phyloP scores from a whole-genome alignment of 2,329 filamentous ascomycete genomes.

The Ciborinia camelliae region DNA sequence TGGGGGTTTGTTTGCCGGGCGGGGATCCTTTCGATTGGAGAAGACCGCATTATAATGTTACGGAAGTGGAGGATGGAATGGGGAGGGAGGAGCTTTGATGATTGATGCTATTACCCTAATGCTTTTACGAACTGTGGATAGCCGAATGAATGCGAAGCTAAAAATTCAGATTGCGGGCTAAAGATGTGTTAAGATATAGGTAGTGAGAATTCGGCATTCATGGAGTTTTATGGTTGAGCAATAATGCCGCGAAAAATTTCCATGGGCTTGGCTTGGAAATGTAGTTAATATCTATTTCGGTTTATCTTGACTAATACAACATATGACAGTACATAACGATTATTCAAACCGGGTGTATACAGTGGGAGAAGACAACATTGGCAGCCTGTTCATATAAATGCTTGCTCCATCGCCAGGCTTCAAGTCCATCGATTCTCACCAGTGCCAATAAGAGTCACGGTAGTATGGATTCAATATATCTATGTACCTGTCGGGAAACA shows the following conservation, averaged over 20 bases:
- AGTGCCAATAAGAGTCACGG: background rate
- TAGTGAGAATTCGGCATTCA: background rate
- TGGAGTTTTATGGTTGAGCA: background rate
- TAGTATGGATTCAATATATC: background rate
- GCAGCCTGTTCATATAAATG: background rate
- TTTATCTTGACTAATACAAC: too few relatives aligned
- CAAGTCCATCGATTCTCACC: background rate
- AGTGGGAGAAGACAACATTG: background rate
- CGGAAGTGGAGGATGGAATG: constrained; percentile 23
- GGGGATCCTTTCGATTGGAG: constrained; percentile 69
- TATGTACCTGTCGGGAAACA: background rate
- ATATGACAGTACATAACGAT: background rate
- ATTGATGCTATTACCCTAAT: background rate
- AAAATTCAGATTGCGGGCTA: background rate
- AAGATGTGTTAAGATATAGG: background rate
- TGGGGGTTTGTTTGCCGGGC: constrained; percentile 84
- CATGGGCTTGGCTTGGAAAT: background rate
- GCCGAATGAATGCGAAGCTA: background rate
- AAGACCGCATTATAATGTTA: constrained; percentile 47
- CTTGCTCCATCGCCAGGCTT: background rate
- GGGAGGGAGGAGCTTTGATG: constrained; percentile 1
- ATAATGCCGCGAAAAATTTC: background rate
- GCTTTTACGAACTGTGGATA: background rate
- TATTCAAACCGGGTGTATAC: background rate
- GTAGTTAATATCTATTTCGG: background rate